Conservation (phyloP, 495 filamentous ascomycete genomes). For the Hypoxylon perforatum region DNA sequence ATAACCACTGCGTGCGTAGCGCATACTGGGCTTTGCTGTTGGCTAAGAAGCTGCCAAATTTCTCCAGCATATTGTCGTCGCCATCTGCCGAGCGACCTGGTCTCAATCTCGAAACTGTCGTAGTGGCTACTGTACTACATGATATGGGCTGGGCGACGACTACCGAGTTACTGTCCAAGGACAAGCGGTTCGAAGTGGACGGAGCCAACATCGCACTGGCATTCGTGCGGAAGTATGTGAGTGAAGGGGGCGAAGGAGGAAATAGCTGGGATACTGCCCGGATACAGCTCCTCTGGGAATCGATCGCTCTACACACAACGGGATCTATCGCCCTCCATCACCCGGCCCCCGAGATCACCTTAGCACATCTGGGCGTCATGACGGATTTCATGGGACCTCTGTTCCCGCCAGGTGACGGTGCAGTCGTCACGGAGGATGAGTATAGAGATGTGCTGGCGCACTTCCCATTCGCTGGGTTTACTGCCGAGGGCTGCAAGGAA, state of each 20-base stretch:
- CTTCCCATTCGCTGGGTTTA: slow-evolving; percentile 54
- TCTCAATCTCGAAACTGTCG: slow-evolving; percentile 57
- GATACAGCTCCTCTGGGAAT: slow-evolving; percentile 64
- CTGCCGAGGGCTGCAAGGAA: slow-evolving; percentile 43
- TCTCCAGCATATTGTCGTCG: slow-evolving; percentile 22
- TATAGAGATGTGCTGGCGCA: slow-evolving; percentile 48
- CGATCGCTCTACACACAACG: slow-evolving; percentile 64
- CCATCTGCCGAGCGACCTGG: too few species aligned
- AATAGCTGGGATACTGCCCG: slow-evolving; percentile 51
- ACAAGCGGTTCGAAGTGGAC: slow-evolving; percentile 69
- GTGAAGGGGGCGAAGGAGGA: slow-evolving; percentile 7
- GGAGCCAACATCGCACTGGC: slow-evolving; percentile 60
- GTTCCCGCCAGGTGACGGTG: slow-evolving; percentile 25
- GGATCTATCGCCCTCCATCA: slow-evolving; percentile 55
- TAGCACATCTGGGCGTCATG: slow-evolving; percentile 53
- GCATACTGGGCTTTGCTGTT: slow-evolving; percentile 58
- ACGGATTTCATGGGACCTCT: slow-evolving; percentile 61
- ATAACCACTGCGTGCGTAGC: slow-evolving; percentile 62
- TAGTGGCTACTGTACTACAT: slow-evolving; percentile 60
- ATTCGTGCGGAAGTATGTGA: slow-evolving; percentile 49
- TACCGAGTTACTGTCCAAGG: slow-evolving; percentile 41
- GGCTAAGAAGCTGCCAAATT: slow-evolving; percentile 46
- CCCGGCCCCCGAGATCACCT: slow-evolving; percentile 55
- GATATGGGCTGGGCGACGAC: slow-evolving; percentile 62
- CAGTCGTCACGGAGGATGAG: slow-evolving; percentile 48